Evolutionary conservation across 371 early-diverging fungal species (phyloP).

Genomic region (Mucor circinelloides): DNA sequence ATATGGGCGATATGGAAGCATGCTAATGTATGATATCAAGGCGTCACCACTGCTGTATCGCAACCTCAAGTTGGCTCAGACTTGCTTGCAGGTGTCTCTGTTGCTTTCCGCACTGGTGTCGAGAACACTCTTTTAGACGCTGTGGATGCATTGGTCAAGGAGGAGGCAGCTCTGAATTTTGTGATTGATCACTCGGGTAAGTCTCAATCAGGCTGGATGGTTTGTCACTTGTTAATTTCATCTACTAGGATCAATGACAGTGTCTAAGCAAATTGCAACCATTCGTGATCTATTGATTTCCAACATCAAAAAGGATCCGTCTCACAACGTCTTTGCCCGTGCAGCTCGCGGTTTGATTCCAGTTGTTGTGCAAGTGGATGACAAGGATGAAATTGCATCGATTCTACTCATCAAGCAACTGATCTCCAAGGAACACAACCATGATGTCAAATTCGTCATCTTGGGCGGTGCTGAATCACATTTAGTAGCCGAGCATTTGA

Average conservation of each 20-base stretch:
- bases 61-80: slow-evolving; percentile 40
- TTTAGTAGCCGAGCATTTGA: slow-evolving; percentile 64
- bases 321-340: slow-evolving; percentile 40
- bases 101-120: slow-evolving; percentile 61
- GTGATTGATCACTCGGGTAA: slow-evolving; percentile 40
- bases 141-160: slow-evolving; percentile 55
- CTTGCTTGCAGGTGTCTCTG: slow-evolving; percentile 57
- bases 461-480: slow-evolving; percentile 78
- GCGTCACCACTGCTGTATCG: slow-evolving; percentile 58
- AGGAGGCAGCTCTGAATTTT: slow-evolving; percentile 66
- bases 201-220: neutral
- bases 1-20: neutral
- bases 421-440: slow-evolving; percentile 11
- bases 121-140: slow-evolving; percentile 45
- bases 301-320: slow-evolving; percentile 27
- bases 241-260: slow-evolving; percentile 32
- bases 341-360: slow-evolving; percentile 70
- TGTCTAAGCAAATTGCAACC: slow-evolving; percentile 68
- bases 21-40: slow-evolving; percentile 13
- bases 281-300: slow-evolving; percentile 54
- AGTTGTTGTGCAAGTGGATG: slow-evolving; percentile 63
- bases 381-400: slow-evolving; percentile 71
- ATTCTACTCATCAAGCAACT: slow-evolving; percentile 60
- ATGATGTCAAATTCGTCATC: slow-evolving; percentile 50
- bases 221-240: neutral